Base-by-base conservation (phyloP, 176 grass and related monocot species). In the Triticum urartu region DNA sequence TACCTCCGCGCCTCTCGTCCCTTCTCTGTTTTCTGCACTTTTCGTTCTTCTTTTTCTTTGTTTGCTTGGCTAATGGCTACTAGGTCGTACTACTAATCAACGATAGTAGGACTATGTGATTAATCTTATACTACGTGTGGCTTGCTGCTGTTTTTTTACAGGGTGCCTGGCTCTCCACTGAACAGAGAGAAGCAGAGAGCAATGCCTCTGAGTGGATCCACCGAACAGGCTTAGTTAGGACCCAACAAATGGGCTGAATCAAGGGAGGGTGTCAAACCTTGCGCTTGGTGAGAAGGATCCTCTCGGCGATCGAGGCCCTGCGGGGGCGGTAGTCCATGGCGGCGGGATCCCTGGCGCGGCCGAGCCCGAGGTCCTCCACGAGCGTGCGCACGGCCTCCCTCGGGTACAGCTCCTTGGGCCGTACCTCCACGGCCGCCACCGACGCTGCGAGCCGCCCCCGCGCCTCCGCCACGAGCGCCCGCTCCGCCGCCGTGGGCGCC, bases 291-390 rank as follows among this genome's bases (percentile, higher is more conserved):
- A 91, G 87, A 64, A 89, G 21, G 75, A 97, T 22, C 85, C 88
- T 93, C 7, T 97, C 87, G 7, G 95, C 86, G 62, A 97, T 97
- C 39, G 95, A 93, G 39, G 81, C 68, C 64, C 79, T 88, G 81
- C 65, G 76, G 15, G 79, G 84, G 63, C 87, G 91, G 68, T 86
- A 92, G 7, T 86, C 94, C 80, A 92, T 81, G 40, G 67, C 82
- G 21, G 90, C 28, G 30, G 88, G 82, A 11, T 89, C 86, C 58
- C 78, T 78, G 78, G 87, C 38, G 78, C 86, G 87, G 54, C 39
- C 38, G 56, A 97, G 89, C 36, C 90, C 95, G n/a, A 97, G 87
- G 85, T 97, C 95, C 89, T 93, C 87, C 13, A 91, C 92, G 39
- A 97, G 72, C 40, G 86, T 75, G 45, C 90, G 79, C 52, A 94